These are phyloP conservation scores for Elongisporangium undulatum DNA, from an alignment of 352 stramenopile genomes.

Conservation along the genomic window DNA sequence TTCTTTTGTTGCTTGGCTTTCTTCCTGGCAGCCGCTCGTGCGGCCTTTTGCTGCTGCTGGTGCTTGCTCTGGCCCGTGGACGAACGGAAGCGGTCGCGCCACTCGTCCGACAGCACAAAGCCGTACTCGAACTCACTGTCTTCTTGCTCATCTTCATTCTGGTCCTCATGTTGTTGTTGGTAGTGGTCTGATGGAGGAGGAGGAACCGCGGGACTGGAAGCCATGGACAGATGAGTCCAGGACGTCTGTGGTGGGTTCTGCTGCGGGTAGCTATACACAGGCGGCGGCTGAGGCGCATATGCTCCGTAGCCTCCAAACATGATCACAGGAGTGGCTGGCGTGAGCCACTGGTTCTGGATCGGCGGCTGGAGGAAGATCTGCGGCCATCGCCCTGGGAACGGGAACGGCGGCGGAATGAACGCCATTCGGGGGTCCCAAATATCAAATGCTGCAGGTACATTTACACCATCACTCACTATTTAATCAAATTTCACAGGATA, in stretches of 20 bases:
- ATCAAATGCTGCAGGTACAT: background rate
- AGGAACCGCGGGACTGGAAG: no score
- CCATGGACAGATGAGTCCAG: background rate
- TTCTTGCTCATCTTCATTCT: constrained; percentile 14
- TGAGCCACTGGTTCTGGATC: constrained; percentile 43
- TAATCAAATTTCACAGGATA: background rate
- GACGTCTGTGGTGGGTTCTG: background rate
- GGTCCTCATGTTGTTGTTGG: background rate
- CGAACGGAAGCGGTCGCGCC: constrained; percentile 40
- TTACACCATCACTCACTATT: background rate
- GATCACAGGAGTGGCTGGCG: constrained; percentile 14
- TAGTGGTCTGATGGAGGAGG: background rate
- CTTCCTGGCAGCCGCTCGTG: constrained; percentile 3
- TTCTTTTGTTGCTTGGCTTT: constrained; percentile 13
- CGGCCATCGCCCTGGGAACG: constrained; percentile 68
- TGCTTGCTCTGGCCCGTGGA: constrained; percentile 3
- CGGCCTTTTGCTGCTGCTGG: constrained; percentile 1
- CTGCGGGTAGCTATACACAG: background rate
- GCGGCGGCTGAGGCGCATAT: background rate
- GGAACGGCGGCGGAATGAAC: constrained; percentile 72
- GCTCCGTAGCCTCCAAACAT: background rate
- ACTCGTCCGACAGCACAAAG: constrained; percentile 72
- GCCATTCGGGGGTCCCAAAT: background rate
- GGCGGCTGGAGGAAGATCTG: constrained; percentile 30
- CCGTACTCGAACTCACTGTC: constrained; percentile 62